Evolutionary conservation across 768 basidiomycete species (phyloP), one percentile per base, ranked within the genome.

Genomic region (Clitopilus passeckerianus): DNA sequence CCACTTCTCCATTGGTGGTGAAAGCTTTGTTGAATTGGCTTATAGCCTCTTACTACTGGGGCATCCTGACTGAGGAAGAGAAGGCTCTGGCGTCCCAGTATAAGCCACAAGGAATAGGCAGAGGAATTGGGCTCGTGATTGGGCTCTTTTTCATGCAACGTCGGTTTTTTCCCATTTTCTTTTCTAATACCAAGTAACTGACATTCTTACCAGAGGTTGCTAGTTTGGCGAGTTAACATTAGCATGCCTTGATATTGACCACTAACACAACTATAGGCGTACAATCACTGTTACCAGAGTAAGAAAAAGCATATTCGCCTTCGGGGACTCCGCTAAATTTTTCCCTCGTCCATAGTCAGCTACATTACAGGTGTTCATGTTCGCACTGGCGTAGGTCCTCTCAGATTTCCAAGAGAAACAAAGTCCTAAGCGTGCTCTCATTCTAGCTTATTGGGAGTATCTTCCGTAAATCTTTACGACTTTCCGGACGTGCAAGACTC

Each of bases 401-500:
- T 37, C 33, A 34, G 7, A 24, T 6, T 34, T 55, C 9, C 15
- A 23, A 18, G 54, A 50, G 22, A n/a, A 34, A 43, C n/a, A 18
- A 18, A 7, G 14, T n/a, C 10, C 15, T 24, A 56, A 24, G 7
- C 37, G 34, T 30, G 9, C 33, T 18, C 22, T 23, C 2, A 27
- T 10, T 44, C 44, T 53, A 79, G 76, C 59, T 79, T 24, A 77
- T 79, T 35, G 80, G 78, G 1, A 67, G 64, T 30, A 82, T 89
- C 33, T 85, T 86, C 63, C 80, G 86, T 20, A 91, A 91, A 67
- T 84, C 86, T 0, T 72, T 90, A 37, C 80, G 87, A 12, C 72
- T 90, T 0, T 90, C 87, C 15, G 83, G 84, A 0, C 76, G 80
- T 54, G 77, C 86, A 8, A 76, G 86, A 18, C 60, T 80, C 24